phyloP scores from a whole-genome alignment of 2,329 filamentous ascomycete genomes.

The Botrytis deweyae region DNA sequence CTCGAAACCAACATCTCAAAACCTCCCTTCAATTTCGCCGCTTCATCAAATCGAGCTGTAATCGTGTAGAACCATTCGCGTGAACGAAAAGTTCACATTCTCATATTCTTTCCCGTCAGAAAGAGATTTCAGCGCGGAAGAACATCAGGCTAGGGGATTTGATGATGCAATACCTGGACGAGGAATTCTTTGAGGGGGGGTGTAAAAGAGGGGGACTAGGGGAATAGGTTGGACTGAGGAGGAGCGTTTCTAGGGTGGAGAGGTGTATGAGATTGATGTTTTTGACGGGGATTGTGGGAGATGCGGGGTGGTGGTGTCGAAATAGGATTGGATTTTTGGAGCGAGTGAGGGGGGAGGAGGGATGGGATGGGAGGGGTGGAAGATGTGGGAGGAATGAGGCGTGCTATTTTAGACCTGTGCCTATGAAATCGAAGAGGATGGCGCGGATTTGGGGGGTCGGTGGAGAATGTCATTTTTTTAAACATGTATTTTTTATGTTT shows the following conservation, averaged over 20 bases:
- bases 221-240: neutral
- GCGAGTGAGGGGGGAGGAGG: neutral
- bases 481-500: neutral
- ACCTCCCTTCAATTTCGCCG: neutral
- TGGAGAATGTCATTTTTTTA: rapidly evolving
- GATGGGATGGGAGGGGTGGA: neutral
- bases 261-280: neutral
- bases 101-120: neutral
- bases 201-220: neutral
- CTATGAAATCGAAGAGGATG: neutral
- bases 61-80: neutral
- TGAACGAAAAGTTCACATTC: neutral
- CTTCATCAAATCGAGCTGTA: neutral
- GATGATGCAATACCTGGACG: neutral
- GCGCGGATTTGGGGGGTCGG: neutral
- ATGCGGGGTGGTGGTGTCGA: neutral
- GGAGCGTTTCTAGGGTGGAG: neutral
- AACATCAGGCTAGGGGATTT: neutral
- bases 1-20: neutral
- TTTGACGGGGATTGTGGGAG: neutral
- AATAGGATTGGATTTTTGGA: neutral
- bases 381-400: neutral
- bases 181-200: neutral
- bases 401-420: neutral
- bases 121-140: neutral